A percentile compares a stretch with the other conserved stretches of the same genome.
Conservation (phyloP, 2,329 filamentous ascomycete genomes). For the Cladorrhinum sp. region DNA sequence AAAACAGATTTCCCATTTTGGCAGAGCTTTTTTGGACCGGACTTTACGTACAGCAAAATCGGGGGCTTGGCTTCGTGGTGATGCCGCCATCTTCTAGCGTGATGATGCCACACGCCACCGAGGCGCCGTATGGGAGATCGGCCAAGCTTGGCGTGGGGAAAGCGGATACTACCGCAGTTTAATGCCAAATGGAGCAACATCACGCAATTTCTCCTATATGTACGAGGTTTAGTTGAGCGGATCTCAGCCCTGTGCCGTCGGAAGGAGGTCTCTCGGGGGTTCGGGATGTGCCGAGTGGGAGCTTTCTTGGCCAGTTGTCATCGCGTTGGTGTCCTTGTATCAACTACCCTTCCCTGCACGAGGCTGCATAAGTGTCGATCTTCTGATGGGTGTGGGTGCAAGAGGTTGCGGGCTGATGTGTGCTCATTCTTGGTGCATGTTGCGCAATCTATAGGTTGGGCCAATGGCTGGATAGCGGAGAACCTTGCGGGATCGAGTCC, state of each 20-base stretch:
- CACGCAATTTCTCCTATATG: slow-evolving; percentile 8
- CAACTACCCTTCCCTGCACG: not conserved
- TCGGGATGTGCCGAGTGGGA: not conserved
- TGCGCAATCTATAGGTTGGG: not conserved
- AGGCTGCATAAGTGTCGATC: not conserved
- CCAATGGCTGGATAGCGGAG: not conserved
- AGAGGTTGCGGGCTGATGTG: not conserved
- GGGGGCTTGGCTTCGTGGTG: not conserved
- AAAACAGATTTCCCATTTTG: not conserved
- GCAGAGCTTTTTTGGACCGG: not conserved
- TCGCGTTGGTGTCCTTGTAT: not conserved
- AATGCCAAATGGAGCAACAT: not conserved
- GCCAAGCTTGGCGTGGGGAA: slow-evolving; percentile 7
- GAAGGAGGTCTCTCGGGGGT: not conserved
- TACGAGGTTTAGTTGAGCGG: not conserved
- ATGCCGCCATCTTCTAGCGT: not conserved
- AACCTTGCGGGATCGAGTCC: not conserved
- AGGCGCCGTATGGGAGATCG: not conserved
- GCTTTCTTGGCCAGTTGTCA: not conserved
- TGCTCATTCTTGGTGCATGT: not conserved
- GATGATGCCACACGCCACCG: slow-evolving; percentile 3
- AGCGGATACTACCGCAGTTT: not conserved
- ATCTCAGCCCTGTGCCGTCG: not conserved
- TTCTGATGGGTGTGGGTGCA: not conserved
- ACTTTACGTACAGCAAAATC: not conserved